Percentiles rank a stretch among this genome's conserved stretches.
phyloP scores from a whole-genome alignment of 2,329 filamentous ascomycete species.

The Didymella glomerata region DNA sequence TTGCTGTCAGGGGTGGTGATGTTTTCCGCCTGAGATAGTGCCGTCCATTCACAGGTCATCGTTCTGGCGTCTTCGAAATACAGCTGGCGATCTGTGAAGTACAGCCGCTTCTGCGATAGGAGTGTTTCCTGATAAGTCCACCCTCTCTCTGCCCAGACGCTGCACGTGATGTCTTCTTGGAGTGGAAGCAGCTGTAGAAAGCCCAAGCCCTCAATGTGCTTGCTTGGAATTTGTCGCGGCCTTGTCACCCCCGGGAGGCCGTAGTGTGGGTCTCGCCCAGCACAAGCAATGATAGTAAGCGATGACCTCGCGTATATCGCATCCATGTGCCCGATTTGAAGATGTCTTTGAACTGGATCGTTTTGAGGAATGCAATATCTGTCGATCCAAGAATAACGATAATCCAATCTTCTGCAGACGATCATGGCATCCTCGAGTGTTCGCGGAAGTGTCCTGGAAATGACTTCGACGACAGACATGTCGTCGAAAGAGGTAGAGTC shows the following conservation, averaged over 20 bases:
- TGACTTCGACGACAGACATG: no score
- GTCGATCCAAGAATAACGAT: background rate
- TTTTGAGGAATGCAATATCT: background rate
- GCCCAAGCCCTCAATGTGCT: background rate
- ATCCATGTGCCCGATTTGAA: background rate
- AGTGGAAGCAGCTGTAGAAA: background rate
- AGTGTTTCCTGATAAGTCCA: background rate
- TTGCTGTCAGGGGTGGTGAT: no score
- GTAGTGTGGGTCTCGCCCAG: background rate
- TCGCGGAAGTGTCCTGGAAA: no score
- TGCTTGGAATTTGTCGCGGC: background rate
- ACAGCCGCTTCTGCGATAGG: background rate
- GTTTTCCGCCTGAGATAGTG: no score
- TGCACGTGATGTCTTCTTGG: background rate
- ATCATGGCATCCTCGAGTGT: background rate
- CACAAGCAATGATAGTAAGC: background rate
- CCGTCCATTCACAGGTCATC: background rate
- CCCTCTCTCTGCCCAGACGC: background rate
- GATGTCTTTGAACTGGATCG: no score
- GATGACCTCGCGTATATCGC: background rate
- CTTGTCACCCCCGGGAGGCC: background rate
- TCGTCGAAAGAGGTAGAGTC: background rate
- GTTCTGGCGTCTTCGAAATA: background rate
- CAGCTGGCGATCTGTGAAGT: background rate
- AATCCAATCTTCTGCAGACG: background rate